Conservation (phyloP, 345 rosid genomes). For the Salix suchowensis region DNA sequence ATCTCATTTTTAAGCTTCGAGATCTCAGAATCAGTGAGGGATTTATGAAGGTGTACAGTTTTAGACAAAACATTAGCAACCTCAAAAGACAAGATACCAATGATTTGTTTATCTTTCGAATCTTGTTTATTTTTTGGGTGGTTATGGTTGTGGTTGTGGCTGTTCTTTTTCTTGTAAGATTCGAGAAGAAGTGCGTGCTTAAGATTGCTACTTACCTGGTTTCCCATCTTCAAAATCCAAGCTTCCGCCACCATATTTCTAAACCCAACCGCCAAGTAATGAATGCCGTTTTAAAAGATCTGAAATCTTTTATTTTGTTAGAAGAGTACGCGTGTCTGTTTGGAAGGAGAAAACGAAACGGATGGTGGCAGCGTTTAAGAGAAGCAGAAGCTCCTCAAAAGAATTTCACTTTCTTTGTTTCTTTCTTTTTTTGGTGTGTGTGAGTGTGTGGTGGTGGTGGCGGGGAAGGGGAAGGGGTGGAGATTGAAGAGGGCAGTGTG, state of each 20-base stretch:
- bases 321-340: background rate
- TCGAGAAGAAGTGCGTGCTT: constrained; percentile 78
- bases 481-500: no score
- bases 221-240: constrained; percentile 93
- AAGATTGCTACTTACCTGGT: constrained; percentile 88
- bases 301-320: background rate
- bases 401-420: no score
- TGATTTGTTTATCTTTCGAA: constrained; percentile 44
- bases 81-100: constrained; percentile 90
- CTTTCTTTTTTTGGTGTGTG: no score
- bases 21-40: constrained; percentile 70
- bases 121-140: constrained; percentile 19
- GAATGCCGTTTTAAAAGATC: background rate
- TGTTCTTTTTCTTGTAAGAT: constrained; percentile 32
- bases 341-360: no score
- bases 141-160: background rate
- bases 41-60: constrained; percentile 75
- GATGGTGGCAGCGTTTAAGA: no score
- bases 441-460: no score
- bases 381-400: no score
- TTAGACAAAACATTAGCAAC: constrained; percentile 89
- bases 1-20: constrained; percentile 66
- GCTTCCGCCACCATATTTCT: constrained; percentile 85
- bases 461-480: no score
- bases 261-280: background rate